Conservation (phyloP, 495 filamentous ascomycete genomes). For the Penicillium nucicola region DNA sequence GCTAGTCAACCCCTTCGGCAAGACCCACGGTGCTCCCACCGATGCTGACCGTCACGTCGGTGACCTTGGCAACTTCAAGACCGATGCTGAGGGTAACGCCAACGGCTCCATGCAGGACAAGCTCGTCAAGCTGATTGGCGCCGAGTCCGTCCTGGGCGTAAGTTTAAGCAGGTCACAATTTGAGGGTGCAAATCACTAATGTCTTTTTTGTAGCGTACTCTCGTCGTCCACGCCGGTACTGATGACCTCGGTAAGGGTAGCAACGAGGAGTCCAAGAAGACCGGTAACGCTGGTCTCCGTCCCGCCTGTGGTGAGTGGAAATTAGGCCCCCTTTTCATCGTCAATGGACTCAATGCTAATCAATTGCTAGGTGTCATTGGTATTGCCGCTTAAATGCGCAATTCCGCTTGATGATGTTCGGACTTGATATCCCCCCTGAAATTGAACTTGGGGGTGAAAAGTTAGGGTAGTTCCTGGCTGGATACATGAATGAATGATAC, state of each 20-base stretch:
- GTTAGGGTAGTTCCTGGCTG: constrained; percentile 21
- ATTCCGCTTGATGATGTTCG: constrained; percentile 11
- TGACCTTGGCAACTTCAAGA: constrained; percentile 95
- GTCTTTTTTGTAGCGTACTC: constrained; percentile 65
- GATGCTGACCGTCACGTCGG: constrained; percentile 90
- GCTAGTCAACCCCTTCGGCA: constrained; percentile 88
- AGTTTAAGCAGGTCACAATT: constrained; percentile 28
- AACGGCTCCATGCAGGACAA: constrained; percentile 72
- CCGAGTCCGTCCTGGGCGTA: constrained; percentile 93
- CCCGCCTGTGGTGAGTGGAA: constrained; percentile 81
- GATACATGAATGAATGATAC: constrained; percentile 24
- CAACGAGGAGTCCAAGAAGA: constrained; percentile 92
- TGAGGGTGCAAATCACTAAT: neutral
- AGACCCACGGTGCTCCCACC: constrained; percentile 83
- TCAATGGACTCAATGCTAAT: constrained; percentile 1
- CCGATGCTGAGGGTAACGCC: constrained; percentile 85
- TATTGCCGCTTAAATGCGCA: constrained; percentile 58
- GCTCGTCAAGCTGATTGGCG: constrained; percentile 89
- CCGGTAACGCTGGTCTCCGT: constrained; percentile 87
- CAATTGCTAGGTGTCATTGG: constrained; percentile 71
- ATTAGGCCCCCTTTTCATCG: neutral
- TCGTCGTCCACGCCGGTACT: constrained; percentile 91
- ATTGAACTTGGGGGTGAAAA: constrained; percentile 16
- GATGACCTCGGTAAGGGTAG: constrained; percentile 92
- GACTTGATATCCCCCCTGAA: constrained; percentile 10